phyloP scores from a whole-genome alignment of 1,284 basidiomycete species.

The Amylostereum areolatum region DNA sequence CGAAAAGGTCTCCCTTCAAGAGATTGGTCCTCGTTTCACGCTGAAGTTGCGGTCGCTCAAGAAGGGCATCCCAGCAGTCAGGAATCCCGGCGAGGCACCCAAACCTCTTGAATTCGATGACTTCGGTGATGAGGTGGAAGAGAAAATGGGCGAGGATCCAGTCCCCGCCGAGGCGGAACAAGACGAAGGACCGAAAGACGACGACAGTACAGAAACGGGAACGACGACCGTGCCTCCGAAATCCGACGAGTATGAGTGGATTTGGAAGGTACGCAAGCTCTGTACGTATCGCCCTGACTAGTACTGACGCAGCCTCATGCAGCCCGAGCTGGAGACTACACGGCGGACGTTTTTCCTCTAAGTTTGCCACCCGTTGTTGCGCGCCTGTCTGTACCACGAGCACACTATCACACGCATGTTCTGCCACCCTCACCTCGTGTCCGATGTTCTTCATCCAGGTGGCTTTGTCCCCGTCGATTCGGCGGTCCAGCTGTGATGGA shows the following conservation, averaged over 20 bases:
- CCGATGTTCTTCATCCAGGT: no score
- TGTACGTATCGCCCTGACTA: no score
- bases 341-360: no score
- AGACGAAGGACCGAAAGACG: constrained; percentile 15
- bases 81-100: constrained; percentile 55
- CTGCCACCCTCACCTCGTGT: no score
- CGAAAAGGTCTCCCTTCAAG: constrained; percentile 91
- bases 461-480: no score
- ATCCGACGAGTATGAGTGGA: constrained; percentile 70
- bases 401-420: no score
- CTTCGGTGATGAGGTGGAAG: constrained; percentile 25
- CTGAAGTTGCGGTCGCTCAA: constrained; percentile 88
- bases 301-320: no score
- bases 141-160: constrained; percentile 9
- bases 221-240: constrained; percentile 41
- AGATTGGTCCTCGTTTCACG: constrained; percentile 97
- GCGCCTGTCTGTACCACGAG: no score
- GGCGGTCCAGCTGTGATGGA: no score
- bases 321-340: no score
- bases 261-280: no score
- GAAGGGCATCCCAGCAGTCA: constrained; percentile 82
- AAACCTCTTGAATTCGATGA: constrained; percentile 60
- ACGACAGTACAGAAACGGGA: constrained; percentile 9
- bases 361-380: no score
- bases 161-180: constrained; percentile 12